Base-by-base conservation (phyloP, 192 early-diverging fungal genomes). In the Entomortierella parvispora region DNA sequence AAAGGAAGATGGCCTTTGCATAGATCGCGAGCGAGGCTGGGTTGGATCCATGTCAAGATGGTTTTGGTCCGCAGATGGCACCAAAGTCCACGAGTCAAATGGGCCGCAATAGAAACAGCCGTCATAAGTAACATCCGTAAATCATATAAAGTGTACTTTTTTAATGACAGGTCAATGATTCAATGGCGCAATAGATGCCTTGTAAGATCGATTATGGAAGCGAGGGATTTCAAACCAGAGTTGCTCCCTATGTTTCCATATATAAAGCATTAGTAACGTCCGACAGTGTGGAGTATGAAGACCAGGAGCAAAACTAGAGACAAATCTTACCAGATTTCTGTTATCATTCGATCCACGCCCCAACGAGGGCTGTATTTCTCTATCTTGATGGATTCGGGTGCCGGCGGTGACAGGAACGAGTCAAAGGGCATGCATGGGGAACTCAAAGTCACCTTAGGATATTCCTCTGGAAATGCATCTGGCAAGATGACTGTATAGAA, bases 361-460 rank as follows among this genome's bases (percentile, higher is more conserved):
- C 72, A 76, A 43, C 72, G 59, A 17, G 72, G 72, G 29, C 72
- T 76, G 47, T 76, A 76, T 25, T 46, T 50, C 4, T 29, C 22
- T 28, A 76, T 56, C 2, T 52, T 45, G 20, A 76, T 62, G 28
- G 58, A 37, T 50, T 68, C 64, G 12, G 72, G 62, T 0, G 44
- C 4, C 8, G 72, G 65, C 9, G 62, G 46, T 2, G 51, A 23
- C 32, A 44, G 8, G 29, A 47, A 47, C 2, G 58, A 31, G 17
- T 47, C 14, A 17, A 10, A 31, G 7, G 72, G 72, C 33, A 68
- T 18, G 3, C 67, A 25, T 9, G 65, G 52, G 23, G 58, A n/a
- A 23, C 64, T 40, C 28, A 76, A 33, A 17, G 72, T 68, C 15
- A 76, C 9, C 53, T 58, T 76, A 43, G 72, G 72, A 34, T 55